Base-by-base conservation (phyloP, 169 alveolate species). In the Eimeria praecox region DNA sequence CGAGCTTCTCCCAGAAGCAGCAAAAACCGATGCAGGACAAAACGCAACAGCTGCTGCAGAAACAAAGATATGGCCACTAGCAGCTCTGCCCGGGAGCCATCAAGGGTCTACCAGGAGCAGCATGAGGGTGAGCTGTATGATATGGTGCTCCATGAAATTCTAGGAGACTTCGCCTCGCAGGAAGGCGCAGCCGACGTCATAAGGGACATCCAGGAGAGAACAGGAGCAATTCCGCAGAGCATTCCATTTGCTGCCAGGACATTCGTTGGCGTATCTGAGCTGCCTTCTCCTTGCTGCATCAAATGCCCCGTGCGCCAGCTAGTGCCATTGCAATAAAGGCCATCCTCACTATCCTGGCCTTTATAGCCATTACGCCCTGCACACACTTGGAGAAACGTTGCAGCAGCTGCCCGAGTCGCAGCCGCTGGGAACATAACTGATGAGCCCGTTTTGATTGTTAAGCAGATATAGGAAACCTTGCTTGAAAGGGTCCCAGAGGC, bases 131-230 rank as follows among this genome's bases (percentile, higher is more conserved):
- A 49, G 56, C 97, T 97, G 83, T 98, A 98, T 89, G 98, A 97
- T 90, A 96, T 98, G 98, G 96, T 98, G 66, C 96, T 98, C 69
- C 98, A 98, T 91, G 99, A 98, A 85, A 98, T 98, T 56, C 95
- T 98, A 46, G 99, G 99, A 10, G 99, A 98, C 95, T 98, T 97
- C 86, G 98, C 98, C 56, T 97, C 98, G 24, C 99, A 98, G 91
- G 99, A 98, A 78, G 98, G 98, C 14, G 98, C 96, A 33, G 98
- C 98, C 30, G 99, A 98, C 89, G 98, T 97, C 73, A 97, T 97
- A 54, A 92, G 97, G 90, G 99, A 98, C 90, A 80, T 98, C 82
- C 98, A 97, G 96, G 96, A 97, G 73, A 95, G 98, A 64, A 91
- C 95, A 78, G 97, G 94, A 66, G 56, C 96, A 59, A 95, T 95